These are phyloP conservation scores for Arthrobotrys sphaeroides DNA, from an alignment of 2,329 filamentous ascomycete species.

Conservation along the genomic window DNA sequence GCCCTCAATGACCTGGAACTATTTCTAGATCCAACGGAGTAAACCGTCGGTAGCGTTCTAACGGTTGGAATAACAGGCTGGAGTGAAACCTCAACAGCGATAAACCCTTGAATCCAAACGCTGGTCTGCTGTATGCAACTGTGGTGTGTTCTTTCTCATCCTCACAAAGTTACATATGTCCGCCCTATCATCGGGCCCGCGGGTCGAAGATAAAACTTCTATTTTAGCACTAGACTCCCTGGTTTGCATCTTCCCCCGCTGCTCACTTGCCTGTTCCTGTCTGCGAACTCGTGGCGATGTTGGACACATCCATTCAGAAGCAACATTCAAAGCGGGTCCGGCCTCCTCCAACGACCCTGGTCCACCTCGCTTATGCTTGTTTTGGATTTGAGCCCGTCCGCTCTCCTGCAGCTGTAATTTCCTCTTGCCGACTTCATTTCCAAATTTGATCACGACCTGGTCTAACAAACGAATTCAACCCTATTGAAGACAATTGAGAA, in stretches of 20 bases:
- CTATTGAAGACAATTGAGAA: not conserved
- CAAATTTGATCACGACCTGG: constrained; percentile 32
- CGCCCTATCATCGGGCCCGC: constrained; percentile 22
- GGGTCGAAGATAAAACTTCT: constrained; percentile 26
- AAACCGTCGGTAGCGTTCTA: not conserved
- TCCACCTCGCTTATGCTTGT: constrained; percentile 52
- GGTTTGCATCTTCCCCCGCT: constrained; percentile 16
- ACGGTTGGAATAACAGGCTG: not conserved
- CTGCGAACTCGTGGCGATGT: constrained; percentile 38
- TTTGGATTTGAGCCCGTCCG: constrained; percentile 52
- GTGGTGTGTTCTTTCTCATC: no score
- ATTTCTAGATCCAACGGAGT: not conserved
- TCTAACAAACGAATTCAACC: not conserved
- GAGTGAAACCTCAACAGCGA: constrained; percentile 25
- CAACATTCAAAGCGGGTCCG: constrained; percentile 29
- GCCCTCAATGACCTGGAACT: not conserved
- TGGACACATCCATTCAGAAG: constrained; percentile 28
- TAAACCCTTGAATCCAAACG: not conserved
- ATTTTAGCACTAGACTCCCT: constrained; percentile 23
- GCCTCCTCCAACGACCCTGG: constrained; percentile 14
- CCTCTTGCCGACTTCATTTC: constrained; percentile 52
- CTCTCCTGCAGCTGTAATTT: constrained; percentile 51
- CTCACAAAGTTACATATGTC: not conserved
- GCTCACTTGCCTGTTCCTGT: constrained; percentile 15
- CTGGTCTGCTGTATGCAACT: not conserved